Conservation (phyloP, 2,329 filamentous ascomycete genomes). For the Diplodia scrobiculata region DNA sequence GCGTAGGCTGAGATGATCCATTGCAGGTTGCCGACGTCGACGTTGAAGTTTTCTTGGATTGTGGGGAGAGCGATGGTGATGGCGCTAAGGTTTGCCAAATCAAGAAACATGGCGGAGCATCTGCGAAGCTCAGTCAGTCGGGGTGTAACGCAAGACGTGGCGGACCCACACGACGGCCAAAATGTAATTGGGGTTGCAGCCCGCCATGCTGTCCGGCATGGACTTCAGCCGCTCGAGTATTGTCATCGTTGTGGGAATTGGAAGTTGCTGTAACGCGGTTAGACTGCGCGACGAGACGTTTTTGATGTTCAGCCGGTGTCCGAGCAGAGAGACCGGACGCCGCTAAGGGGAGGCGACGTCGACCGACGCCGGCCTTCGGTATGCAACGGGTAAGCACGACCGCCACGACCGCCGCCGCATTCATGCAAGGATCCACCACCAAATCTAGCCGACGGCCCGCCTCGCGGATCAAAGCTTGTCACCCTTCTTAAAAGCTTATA, state of each 20-base stretch:
- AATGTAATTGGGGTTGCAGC: not conserved
- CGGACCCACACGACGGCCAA: conserved; percentile 21
- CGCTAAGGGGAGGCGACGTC: not conserved
- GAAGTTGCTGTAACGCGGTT: not conserved
- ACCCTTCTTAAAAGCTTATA: not conserved
- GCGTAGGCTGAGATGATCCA: conserved; percentile 30
- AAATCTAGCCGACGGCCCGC: not conserved
- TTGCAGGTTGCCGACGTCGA: conserved; percentile 21
- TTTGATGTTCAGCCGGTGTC: conserved; percentile 9
- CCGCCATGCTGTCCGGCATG: conserved; percentile 4
- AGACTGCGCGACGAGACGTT: not conserved
- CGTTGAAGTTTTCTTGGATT: conserved; percentile 20
- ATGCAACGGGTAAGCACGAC: not conserved
- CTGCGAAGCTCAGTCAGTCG: not conserved
- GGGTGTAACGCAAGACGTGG: not conserved
- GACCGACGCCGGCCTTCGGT: not conserved
- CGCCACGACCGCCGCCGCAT: too few relatives aligned
- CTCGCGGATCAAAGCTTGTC: not conserved
- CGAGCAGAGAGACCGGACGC: conserved; percentile 7
- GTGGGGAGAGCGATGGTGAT: conserved; percentile 30
- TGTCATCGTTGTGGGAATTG: not conserved
- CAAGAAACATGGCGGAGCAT: conserved; percentile 30
- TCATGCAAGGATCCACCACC: not conserved
- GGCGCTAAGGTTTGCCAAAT: conserved; percentile 27
- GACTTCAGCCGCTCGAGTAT: not conserved